These are phyloP conservation scores for Neonectria neomacrospora DNA, from an alignment of 2,329 filamentous ascomycete genomes.

Conservation along the genomic window DNA sequence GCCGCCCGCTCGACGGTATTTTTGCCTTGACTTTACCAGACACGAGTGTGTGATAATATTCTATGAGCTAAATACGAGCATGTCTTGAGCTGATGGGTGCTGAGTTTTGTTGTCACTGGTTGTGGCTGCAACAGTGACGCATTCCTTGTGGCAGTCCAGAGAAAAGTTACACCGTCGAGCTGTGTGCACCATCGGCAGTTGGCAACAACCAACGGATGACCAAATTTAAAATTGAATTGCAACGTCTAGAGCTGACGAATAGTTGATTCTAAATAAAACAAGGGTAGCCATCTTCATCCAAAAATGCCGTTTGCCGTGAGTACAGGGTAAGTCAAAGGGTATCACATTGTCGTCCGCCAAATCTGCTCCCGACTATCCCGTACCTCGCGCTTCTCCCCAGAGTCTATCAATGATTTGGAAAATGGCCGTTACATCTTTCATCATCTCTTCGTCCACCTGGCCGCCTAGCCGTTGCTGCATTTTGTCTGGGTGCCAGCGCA, in stretches of 20 bases:
- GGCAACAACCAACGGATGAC: no score
- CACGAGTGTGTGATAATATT: background rate
- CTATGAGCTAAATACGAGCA: background rate
- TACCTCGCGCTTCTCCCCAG: constrained; percentile 72
- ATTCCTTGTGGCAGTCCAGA: background rate
- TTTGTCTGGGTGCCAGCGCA: constrained; percentile 98
- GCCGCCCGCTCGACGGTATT: background rate
- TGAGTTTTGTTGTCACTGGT: background rate
- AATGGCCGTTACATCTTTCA: constrained; percentile 85
- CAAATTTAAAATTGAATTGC: background rate
- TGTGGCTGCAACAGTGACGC: background rate
- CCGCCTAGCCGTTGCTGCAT: constrained; percentile 88
- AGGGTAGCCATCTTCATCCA: background rate
- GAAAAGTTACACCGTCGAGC: background rate
- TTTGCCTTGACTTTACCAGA: background rate
- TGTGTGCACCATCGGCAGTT: no score
- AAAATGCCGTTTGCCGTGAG: background rate
- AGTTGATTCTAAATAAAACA: background rate
- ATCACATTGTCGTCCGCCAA: constrained; percentile 21
- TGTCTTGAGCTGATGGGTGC: background rate
- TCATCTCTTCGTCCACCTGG: constrained; percentile 74
- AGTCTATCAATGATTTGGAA: constrained; percentile 90
- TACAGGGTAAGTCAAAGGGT: constrained; percentile 22
- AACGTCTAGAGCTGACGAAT: background rate
- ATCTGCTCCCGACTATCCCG: constrained; percentile 24